Base-by-base conservation (phyloP, 225 moss, liverwort and hornwort genomes). In the Straminergon stramineum region DNA sequence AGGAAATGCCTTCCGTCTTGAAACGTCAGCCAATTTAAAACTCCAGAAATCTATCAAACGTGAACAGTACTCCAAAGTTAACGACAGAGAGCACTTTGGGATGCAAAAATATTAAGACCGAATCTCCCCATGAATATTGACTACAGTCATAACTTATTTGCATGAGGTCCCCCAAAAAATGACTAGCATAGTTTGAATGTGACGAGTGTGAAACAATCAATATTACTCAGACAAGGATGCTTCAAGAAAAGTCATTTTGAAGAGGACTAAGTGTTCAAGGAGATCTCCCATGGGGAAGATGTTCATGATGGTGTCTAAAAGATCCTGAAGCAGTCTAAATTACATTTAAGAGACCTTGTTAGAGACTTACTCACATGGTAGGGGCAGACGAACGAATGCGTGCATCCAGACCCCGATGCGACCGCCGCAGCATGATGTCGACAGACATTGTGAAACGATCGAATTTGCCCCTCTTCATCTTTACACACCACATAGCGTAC, bases 341-440 rank as follows among this genome's bases (percentile, higher is more conserved):
- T 87, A 81, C 35, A 68, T 28, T 24, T 51, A 17, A 68, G 53
- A 80, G 66, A 27, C 43, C n/a, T 70, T 71, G 22, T 73, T 56
- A 91, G 35, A 71, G 81, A 73, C 90, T 90, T 79, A 64, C 92
- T 90, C 88, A 97, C 97, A 92, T 97, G 99, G 90, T 99, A 99
- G 70, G 99, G 97, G 92, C 99, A 99, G 89, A 97, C 92, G 84
- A 99, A 99, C 31, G 95, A 94, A 62, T 91, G 88, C 64, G 92
- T 85, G 92, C 96, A 99, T 79, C 99, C 99, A 43, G 93, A 93
- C 87, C 99, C 97, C 41, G 95, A 91, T 43, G 97, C 99, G 73
- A 99, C 96, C 35, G 99, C 96, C 14, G 97, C 99, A 77, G 99
- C 99, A 89, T 96, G 99, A 87, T 99, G 99, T 21, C 97, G 97